Percentiles rank a stretch among this genome's conserved stretches.
Conservation (phyloP, 116 monocot species). For the Trichopus zeylanicus region DNA sequence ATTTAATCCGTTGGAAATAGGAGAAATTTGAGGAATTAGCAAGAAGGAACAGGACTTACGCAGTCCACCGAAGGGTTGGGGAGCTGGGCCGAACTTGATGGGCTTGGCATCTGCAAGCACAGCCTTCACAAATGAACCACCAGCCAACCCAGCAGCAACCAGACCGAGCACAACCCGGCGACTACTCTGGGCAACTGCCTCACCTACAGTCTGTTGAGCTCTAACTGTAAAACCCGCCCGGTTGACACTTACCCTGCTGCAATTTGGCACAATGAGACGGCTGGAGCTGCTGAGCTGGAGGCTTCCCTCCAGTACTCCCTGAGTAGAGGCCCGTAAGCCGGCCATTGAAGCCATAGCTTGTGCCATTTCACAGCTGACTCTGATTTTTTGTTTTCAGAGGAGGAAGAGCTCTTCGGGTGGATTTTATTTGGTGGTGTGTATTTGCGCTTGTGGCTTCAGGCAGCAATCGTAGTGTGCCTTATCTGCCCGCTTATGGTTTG, state of each 20-base stretch:
- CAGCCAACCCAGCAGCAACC: slow-evolving; percentile 45
- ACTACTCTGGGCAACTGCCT: slow-evolving; percentile 18
- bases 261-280: slow-evolving; percentile 12
- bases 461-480: too few species aligned
- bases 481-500: slow-evolving; percentile 19
- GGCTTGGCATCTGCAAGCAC: slow-evolving; percentile 40
- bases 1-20: neutral
- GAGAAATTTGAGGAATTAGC: neutral
- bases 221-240: slow-evolving; percentile 13
- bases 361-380: slow-evolving; percentile 22
- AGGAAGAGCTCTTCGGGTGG: neutral
- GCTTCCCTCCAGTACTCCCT: slow-evolving; percentile 50
- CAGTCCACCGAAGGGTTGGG: slow-evolving; percentile 68
- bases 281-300: slow-evolving; percentile 36
- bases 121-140: slow-evolving; percentile 45
- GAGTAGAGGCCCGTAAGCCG: slow-evolving; percentile 48
- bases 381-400: neutral
- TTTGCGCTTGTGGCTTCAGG: slow-evolving; percentile 2
- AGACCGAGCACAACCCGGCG: slow-evolving; percentile 68
- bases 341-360: slow-evolving; percentile 77
- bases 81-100: slow-evolving; percentile 58
- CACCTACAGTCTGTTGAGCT: slow-evolving; percentile 31
- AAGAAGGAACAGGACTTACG: slow-evolving; percentile 31
- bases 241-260: slow-evolving; percentile 7
- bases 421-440: neutral